Conservation (phyloP, 176 grass and related monocot species). For the Musa beccarii region DNA sequence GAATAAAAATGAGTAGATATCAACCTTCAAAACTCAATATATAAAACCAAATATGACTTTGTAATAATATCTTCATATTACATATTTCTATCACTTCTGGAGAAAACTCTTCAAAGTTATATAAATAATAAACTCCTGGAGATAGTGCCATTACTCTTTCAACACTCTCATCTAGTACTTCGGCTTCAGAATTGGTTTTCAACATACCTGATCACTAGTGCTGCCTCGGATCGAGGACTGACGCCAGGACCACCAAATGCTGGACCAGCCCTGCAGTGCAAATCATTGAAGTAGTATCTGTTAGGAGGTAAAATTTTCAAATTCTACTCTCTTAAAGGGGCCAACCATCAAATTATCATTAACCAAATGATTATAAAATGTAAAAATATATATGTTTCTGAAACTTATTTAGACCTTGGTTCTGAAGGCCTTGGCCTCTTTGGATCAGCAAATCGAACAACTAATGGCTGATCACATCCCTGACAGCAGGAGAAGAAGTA, state of each 20-base stretch:
- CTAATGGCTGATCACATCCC: slow-evolving; percentile 94
- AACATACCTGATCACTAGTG: slow-evolving; percentile 88
- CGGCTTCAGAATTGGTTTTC: not conserved
- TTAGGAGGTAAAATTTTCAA: not conserved
- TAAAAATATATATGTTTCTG: not conserved
- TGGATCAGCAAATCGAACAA: slow-evolving; percentile 96
- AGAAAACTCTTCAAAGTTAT: too few species aligned
- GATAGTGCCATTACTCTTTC: not conserved
- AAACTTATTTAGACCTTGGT: slow-evolving; percentile 39
- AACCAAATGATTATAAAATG: not conserved
- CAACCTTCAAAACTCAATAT: too few species aligned
- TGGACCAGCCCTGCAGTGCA: slow-evolving; percentile 61
- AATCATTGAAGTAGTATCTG: not conserved
- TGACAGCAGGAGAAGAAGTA: slow-evolving; percentile 30
- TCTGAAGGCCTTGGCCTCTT: slow-evolving; percentile 90
- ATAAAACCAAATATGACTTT: too few species aligned
- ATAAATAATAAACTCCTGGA: too few species aligned
- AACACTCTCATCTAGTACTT: not conserved
- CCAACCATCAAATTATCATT: not conserved
- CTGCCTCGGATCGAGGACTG: slow-evolving; percentile 90
- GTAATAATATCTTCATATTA: too few species aligned
- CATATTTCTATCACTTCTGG: too few species aligned
- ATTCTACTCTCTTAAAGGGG: not conserved
- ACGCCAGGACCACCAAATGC: slow-evolving; percentile 93
- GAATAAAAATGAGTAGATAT: too few species aligned